A percentile compares a stretch with the other conserved stretches of the same genome.
Conservation (phyloP, 805 yeast species). For the Cyberlindnera japonica region DNA sequence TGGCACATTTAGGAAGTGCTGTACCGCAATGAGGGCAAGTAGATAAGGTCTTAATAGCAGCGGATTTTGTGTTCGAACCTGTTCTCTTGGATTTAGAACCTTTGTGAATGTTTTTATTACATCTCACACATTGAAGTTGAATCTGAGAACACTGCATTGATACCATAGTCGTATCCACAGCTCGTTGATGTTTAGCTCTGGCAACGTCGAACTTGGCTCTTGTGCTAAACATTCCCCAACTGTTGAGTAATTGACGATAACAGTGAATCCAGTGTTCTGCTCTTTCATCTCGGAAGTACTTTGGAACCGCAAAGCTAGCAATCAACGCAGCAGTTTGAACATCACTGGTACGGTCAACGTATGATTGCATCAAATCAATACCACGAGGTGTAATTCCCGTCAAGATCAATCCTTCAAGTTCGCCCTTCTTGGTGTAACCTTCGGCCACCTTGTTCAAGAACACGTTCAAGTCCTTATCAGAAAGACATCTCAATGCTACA, state of each 20-base stretch:
- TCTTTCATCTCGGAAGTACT: constrained; percentile 70
- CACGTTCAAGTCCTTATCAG: constrained; percentile 71
- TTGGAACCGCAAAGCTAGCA: constrained; percentile 76
- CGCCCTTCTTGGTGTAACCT: constrained; percentile 72
- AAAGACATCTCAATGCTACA: constrained; percentile 80
- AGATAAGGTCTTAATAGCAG: constrained; percentile 9
- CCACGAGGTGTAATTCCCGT: constrained; percentile 92
- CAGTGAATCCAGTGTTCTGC: constrained; percentile 76
- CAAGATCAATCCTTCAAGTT: constrained; percentile 82
- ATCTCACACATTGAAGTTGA: constrained; percentile 73
- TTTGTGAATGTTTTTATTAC: constrained; percentile 67
- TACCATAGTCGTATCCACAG: constrained; percentile 30
- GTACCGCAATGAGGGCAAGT: constrained; percentile 84
- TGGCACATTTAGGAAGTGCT: constrained; percentile 85
- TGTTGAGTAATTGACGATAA: constrained; percentile 64
- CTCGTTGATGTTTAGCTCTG: constrained; percentile 59
- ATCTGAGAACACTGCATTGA: constrained; percentile 67
- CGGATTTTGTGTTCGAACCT: constrained; percentile 3
- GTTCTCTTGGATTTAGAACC: constrained; percentile 21
- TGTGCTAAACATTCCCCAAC: constrained; percentile 74
- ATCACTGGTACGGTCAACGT: constrained; percentile 84
- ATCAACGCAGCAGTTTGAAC: constrained; percentile 88
- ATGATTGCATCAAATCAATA: constrained; percentile 75
- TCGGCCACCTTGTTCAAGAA: constrained; percentile 70
- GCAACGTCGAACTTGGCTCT: constrained; percentile 86